phyloP scores from a whole-genome alignment of 2,329 filamentous ascomycete species.

The Talaromyces atroroseus region DNA sequence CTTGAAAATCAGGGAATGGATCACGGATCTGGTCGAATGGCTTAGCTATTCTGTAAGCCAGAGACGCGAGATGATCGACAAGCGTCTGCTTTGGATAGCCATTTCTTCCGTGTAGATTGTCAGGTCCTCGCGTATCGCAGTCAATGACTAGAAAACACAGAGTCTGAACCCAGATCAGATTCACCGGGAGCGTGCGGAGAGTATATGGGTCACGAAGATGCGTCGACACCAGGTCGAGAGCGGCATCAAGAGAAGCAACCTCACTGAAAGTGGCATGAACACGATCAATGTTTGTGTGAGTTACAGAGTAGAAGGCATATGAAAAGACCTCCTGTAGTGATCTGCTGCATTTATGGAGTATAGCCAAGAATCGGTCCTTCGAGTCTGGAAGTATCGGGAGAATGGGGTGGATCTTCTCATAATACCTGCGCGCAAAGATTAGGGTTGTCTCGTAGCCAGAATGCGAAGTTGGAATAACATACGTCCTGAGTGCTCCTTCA shows the following conservation, averaged over 20 bases:
- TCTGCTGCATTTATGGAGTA: constrained; percentile 36
- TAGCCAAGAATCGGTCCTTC: constrained; percentile 31
- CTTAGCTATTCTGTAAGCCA: constrained; percentile 36
- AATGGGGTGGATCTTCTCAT: constrained; percentile 36
- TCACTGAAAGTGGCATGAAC: constrained; percentile 30
- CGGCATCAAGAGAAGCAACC: constrained; percentile 34
- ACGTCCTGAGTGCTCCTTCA: constrained; percentile 37
- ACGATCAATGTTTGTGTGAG: constrained; percentile 32
- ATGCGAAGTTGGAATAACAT: constrained; percentile 16
- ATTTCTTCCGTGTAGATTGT: constrained; percentile 37
- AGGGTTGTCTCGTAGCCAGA: not conserved
- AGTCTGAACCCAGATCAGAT: constrained; percentile 39
- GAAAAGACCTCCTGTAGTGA: constrained; percentile 38
- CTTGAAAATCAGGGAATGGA: constrained; percentile 29
- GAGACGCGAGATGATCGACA: constrained; percentile 35
- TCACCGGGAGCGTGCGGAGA: constrained; percentile 29
- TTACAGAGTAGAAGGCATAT: constrained; percentile 35
- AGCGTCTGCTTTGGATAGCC: constrained; percentile 36
- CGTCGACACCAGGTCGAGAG: constrained; percentile 35
- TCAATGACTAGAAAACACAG: constrained; percentile 39
- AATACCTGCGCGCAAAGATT: constrained; percentile 27
- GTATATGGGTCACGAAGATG: constrained; percentile 34
- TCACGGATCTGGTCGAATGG: constrained; percentile 33
- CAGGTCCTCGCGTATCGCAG: constrained; percentile 37
- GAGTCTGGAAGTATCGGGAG: constrained; percentile 39